Conservation (phyloP, 2,329 filamentous ascomycete genomes). For the Lachnellula willkommii region DNA sequence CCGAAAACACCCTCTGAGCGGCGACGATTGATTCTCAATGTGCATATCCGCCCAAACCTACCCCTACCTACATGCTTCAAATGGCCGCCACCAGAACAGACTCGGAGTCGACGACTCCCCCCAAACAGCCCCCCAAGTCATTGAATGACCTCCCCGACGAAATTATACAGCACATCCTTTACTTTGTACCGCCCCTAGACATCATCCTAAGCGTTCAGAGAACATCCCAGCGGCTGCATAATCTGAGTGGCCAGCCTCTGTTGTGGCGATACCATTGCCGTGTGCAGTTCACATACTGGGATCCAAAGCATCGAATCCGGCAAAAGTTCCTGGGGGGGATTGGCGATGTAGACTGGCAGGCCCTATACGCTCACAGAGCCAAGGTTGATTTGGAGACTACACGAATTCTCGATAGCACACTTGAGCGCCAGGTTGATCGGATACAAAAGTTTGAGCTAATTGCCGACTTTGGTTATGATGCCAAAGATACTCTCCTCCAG, state of each 20-base stretch:
- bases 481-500: constrained; percentile 73
- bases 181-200: constrained; percentile 53
- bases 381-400: constrained; percentile 47
- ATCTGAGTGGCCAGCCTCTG: constrained; percentile 63
- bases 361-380: constrained; percentile 54
- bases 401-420: constrained; percentile 58
- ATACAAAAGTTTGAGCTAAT: constrained; percentile 66
- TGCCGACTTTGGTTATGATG: constrained; percentile 72
- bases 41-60: not conserved
- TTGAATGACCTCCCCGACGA: constrained; percentile 60
- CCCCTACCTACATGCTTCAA: not conserved
- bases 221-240: constrained; percentile 59
- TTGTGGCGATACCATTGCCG: constrained; percentile 77
- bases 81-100: not conserved
- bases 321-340: constrained; percentile 50
- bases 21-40: too few relatives aligned
- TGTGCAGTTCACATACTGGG: constrained; percentile 69
- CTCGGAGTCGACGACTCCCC: not conserved
- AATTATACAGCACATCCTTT: constrained; percentile 73
- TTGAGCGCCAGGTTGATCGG: constrained; percentile 65
- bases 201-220: constrained; percentile 44
- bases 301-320: constrained; percentile 54
- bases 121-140: not conserved
- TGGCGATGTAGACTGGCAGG: constrained; percentile 67
- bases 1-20: too few relatives aligned